A percentile compares a stretch with the other conserved stretches of the same genome.
Evolutionary conservation across 805 yeast species (phyloP).

Genomic region (Cyberlindnera meyerae): DNA sequence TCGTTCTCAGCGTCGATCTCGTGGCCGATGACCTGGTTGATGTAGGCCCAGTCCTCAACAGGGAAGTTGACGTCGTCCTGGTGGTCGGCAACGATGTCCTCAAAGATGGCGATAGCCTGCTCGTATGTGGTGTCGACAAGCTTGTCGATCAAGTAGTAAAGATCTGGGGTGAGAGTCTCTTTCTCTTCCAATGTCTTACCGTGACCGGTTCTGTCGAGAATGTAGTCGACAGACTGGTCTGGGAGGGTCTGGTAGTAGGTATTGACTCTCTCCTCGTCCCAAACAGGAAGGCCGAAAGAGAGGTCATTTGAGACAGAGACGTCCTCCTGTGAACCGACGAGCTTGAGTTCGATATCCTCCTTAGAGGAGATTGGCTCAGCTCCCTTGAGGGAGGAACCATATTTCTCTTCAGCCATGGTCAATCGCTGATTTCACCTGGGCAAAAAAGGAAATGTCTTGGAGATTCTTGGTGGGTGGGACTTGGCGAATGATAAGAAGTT

Average conservation of each 20-base stretch:
- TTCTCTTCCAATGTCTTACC: conserved; percentile 10
- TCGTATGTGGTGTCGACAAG: conserved; percentile 25
- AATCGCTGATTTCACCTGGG: no score
- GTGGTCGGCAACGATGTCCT: conserved; percentile 37
- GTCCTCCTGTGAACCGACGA: conserved; percentile 4
- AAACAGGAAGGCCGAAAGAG: conserved; percentile 3
- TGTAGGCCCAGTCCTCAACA: conserved; percentile 16
- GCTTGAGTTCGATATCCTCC: conserved; percentile 1
- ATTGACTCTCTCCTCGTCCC: conserved; percentile 11
- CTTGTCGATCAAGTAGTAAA: conserved; percentile 13
- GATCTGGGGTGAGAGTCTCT: conserved; percentile 13
- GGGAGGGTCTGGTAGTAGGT: conserved; percentile 8
- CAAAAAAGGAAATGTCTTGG: no score
- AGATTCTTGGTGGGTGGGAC: no score
- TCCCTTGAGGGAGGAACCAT: background rate
- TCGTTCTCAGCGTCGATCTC: conserved; percentile 2
- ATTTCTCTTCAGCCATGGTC: background rate
- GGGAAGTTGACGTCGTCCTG: conserved; percentile 46
- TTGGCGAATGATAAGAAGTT: no score
- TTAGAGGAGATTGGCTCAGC: background rate
- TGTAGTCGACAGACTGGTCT: conserved; percentile 3
- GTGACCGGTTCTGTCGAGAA: conserved; percentile 17
- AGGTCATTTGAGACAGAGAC: background rate
- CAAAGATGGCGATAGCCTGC: conserved; percentile 23
- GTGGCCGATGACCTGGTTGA: conserved; percentile 3